A percentile compares a stretch with the other conserved stretches of the same genome.
Evolutionary conservation across 176 grass and related monocot species (phyloP).

Genomic region (Oryza meyeriana): DNA sequence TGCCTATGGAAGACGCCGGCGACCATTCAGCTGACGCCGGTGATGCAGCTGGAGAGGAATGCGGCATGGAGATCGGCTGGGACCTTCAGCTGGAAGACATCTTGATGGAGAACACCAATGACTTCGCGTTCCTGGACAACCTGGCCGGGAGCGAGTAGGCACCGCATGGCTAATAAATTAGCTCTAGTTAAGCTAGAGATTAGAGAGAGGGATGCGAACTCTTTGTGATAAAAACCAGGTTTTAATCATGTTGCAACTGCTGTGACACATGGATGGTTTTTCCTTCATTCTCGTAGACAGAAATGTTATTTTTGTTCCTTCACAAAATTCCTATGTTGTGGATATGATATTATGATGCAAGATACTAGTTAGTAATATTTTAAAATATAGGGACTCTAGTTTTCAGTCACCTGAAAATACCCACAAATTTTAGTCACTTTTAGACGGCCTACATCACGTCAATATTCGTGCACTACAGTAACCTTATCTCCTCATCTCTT

Average conservation of each 20-base stretch:
- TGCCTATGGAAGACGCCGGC: background rate
- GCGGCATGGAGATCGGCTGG: background rate
- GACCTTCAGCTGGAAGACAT: background rate
- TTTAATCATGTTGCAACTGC: background rate
- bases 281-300: background rate
- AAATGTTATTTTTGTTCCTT: background rate
- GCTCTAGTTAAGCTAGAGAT: background rate
- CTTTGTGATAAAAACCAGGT: slow-evolving; percentile 10
- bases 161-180: background rate
- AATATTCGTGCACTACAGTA: too few species aligned
- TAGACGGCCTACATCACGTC: too few species aligned
- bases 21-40: background rate
- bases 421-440: too few species aligned
- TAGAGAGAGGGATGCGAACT: background rate
- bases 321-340: background rate
- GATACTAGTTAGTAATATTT: too few species aligned
- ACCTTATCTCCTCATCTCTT: too few species aligned
- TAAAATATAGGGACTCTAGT: too few species aligned
- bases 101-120: background rate
- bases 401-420: too few species aligned
- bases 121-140: background rate
- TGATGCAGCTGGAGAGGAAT: background rate
- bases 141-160: background rate
- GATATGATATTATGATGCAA: background rate
- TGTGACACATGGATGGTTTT: background rate